phyloP scores from a whole-genome alignment of 805 yeast species.

The Yarrowia osloensis region DNA sequence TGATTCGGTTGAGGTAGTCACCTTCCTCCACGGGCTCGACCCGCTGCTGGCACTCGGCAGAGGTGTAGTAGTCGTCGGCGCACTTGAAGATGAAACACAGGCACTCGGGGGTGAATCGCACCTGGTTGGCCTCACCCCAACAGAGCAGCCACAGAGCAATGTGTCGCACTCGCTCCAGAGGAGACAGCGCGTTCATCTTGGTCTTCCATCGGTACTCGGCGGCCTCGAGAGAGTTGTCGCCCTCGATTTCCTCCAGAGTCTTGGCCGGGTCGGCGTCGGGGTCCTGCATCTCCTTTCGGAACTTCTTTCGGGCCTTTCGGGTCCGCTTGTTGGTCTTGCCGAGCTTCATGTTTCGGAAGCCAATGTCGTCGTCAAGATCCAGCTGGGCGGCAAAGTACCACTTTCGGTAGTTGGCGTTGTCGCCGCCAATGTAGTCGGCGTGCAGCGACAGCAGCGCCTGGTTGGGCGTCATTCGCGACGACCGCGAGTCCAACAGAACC shows the following conservation, averaged over 20 bases:
- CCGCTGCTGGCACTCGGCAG: conserved; percentile 87
- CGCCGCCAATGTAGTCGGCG: conserved; percentile 92
- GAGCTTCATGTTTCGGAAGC: conserved; percentile 57
- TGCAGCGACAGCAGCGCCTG: conserved; percentile 76
- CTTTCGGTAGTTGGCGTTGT: conserved; percentile 77
- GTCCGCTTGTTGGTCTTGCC: conserved; percentile 51
- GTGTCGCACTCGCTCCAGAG: conserved; percentile 63
- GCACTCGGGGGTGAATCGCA: conserved; percentile 88
- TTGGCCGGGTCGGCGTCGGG: conserved; percentile 57
- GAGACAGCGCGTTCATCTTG: conserved; percentile 57
- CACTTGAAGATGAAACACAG: conserved; percentile 94
- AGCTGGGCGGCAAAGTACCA: conserved; percentile 91
- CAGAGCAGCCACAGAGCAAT: conserved; percentile 61
- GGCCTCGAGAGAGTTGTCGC: conserved; percentile 66
- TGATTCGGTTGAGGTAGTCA: conserved; percentile 85
- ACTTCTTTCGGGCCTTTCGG: conserved; percentile 51
- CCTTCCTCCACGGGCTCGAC: conserved; percentile 52
- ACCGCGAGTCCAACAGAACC: conserved; percentile 80
- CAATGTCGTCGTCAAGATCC: conserved; percentile 70
- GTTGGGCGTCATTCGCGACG: conserved; percentile 72
- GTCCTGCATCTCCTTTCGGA: conserved; percentile 49
- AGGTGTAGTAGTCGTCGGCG: conserved; percentile 83
- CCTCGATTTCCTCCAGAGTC: conserved; percentile 65
- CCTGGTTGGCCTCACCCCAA: conserved; percentile 84
- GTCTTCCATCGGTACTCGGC: conserved; percentile 82